Conservation (phyloP, 1,139 yeast species). For the Geotrichum histeridarum region DNA sequence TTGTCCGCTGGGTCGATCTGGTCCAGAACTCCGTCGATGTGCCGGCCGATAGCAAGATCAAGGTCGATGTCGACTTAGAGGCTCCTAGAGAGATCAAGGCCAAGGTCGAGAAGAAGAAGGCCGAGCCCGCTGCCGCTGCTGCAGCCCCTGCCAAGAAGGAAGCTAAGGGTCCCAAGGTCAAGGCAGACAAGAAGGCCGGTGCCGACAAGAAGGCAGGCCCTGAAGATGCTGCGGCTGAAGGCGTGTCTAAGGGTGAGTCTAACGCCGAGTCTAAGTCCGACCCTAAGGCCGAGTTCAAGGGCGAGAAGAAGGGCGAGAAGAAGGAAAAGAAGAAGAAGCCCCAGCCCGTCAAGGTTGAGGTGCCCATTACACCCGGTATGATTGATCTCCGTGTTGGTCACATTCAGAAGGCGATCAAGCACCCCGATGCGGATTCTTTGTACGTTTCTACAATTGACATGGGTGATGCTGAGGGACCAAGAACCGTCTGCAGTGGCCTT, state of each 20-base stretch:
- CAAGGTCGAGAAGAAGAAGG: constrained; percentile 45
- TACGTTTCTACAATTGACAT: constrained; percentile 93
- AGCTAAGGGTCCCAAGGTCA: constrained; percentile 35
- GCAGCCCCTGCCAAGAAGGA: constrained; percentile 31
- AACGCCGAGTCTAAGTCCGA: constrained; percentile 33
- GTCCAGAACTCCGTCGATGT: constrained; percentile 60
- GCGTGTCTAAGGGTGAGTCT: constrained; percentile 31
- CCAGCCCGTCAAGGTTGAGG: constrained; percentile 48
- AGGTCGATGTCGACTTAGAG: constrained; percentile 41
- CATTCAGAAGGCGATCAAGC: constrained; percentile 92
- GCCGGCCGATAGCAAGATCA: constrained; percentile 54
- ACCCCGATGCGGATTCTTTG: constrained; percentile 94
- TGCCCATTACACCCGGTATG: constrained; percentile 69
- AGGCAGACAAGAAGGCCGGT: constrained; percentile 42
- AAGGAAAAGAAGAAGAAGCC: constrained; percentile 46
- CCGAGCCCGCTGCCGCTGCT: constrained; percentile 23
- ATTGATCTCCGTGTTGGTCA: constrained; percentile 93
- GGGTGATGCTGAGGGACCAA: constrained; percentile 95
- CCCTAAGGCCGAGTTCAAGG: constrained; percentile 34
- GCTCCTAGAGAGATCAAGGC: constrained; percentile 64
- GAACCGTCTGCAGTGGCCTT: constrained; percentile 97
- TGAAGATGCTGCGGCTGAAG: constrained; percentile 19
- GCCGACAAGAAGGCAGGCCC: constrained; percentile 15
- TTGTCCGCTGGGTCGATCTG: constrained; percentile 86
- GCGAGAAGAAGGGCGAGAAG: constrained; percentile 57